Base-by-base conservation (phyloP, 1,284 basidiomycete genomes). In the Hemileia vastatrix region DNA sequence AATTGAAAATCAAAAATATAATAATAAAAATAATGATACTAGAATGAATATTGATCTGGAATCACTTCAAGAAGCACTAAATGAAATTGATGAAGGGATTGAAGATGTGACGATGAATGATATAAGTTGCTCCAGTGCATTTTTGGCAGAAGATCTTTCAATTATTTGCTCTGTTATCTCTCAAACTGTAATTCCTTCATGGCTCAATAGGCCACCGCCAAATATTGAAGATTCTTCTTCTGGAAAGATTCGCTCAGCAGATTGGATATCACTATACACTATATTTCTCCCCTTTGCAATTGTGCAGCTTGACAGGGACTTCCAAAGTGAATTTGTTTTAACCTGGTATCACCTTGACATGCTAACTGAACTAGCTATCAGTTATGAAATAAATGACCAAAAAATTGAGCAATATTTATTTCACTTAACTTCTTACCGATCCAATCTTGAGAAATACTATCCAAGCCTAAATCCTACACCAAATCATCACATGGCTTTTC, bases 241-340 rank as follows among this genome's bases (percentile, higher is more conserved):
- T 50, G 57, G 57, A 6, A 58, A 58, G 15, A 32, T 58, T 58
- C 32, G 57, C 32, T 58, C 57, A 27, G 57, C 57, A 6, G 57
- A 58, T 51, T 58, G 55, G 40, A 47, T 57, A 24, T 15, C 36
- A 43, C 15, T 43, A n/a, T 43, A 8, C 6, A 43, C 15, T 8
- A 43, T 6, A 43, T n/a, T n/a, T n/a, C n/a, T n/a, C n/a, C 53
- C 53, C 6, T 59, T 59, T 52, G 50, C 50, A 4, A 59, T 59
- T 45, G 57, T 59, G 2, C 49, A 59, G 19, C 18, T 59, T 21
- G 19, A 53, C 8, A 18, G 23, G n/a, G 52, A 15, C 9, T 18
- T 19, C 8, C 6, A 44, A 31, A 13, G 43, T 44, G 49, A 51
- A 51, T 24, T 59, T 4, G 47, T 59, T 19, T n/a, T n/a, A n/a